These are phyloP conservation scores for Luzula sylvatica DNA, from an alignment of 176 grass and related monocot species.

Conservation along the genomic window DNA sequence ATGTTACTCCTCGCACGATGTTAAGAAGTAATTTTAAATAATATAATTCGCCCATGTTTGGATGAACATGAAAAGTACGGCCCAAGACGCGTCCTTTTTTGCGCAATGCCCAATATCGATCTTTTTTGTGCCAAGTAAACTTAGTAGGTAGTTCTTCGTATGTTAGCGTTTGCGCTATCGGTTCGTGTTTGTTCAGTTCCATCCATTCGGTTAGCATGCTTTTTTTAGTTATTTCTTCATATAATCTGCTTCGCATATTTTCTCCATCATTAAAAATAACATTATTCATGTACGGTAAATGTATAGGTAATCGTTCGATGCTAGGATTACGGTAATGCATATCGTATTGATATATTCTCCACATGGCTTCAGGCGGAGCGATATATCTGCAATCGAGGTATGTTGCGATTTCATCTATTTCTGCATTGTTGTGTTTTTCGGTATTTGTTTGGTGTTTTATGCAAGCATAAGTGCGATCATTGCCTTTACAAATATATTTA, in stretches of 20 bases:
- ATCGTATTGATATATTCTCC: slow-evolving; percentile 24
- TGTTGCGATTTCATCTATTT: slow-evolving; percentile 16
- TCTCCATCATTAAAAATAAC: background rate
- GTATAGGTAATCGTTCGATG: slow-evolving; percentile 20
- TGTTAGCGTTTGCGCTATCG: no score
- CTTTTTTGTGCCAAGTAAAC: slow-evolving; percentile 15
- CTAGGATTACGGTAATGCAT: slow-evolving; percentile 11
- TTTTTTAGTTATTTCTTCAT: accelerated
- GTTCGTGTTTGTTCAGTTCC: no score
- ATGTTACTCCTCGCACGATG: background rate
- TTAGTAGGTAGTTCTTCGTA: no score
- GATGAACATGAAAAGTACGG: slow-evolving; percentile 18
- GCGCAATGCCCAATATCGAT: background rate
- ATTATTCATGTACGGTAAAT: background rate
- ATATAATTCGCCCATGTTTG: slow-evolving; percentile 8
- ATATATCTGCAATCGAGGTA: slow-evolving; percentile 34
- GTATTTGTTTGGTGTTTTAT: background rate
- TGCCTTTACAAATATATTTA: slow-evolving; percentile 5
- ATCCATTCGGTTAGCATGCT: slow-evolving; percentile 21
- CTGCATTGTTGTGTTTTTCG: background rate
- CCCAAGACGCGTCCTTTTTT: background rate
- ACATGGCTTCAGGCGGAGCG: slow-evolving; percentile 19
- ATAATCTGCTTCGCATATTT: background rate
- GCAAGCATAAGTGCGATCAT: background rate
- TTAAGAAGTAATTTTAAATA: slow-evolving; percentile 26